Base-by-base conservation (phyloP, 768 basidiomycete species). In the Auricularia sp. region DNA sequence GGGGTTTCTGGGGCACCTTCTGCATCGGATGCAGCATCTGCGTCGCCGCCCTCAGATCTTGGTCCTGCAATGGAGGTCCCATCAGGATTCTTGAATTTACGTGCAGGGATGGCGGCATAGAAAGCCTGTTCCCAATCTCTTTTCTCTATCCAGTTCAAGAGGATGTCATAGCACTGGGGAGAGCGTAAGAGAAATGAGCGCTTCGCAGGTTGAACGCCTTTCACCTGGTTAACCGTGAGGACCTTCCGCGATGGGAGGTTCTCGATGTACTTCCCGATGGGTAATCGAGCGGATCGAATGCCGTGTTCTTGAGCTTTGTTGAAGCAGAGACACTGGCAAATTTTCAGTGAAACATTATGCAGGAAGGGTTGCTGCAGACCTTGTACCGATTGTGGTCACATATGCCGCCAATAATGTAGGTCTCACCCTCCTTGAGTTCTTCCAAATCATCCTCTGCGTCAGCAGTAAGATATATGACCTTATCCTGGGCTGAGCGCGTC, bases 361-460 rank as follows among this genome's bases (percentile, higher is more conserved):
- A 10, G 7, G 63, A 11, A 54, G 21, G 21, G 18, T 21, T 39
- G 36, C 21, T 47, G n/a, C 29, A 21, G 16, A 64, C 96, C 84
- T 96, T 98, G 80, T 95, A 92, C 54, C 96, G 89, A 77, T 99
- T 99, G 72, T 90, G 91, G 75, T 99, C 97, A 66, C 88, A 89
- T 69, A 99, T 89, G 4, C 95, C 81, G 58, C 96, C 96, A 63
- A 99, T 94, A 69, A 99, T 86, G 73, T 98, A 98, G 7, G 87
- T 90, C 72, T 95, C 89, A 54, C 87, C 86, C 64, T 92, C 86
- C 64, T 81, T 85, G 64, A 99, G 82, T 70, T 90, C 88, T n/a
- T 80, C 77, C 54, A 99, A 77, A 75, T 95, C 92, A 62, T 95
- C 85, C 36, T 87, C 82, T 7, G 95, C 87, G 76, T 99, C 97